Evolutionary conservation across 108 stramenopile genomes (phyloP).

Genomic region (Fistulifera pelliculosa): DNA sequence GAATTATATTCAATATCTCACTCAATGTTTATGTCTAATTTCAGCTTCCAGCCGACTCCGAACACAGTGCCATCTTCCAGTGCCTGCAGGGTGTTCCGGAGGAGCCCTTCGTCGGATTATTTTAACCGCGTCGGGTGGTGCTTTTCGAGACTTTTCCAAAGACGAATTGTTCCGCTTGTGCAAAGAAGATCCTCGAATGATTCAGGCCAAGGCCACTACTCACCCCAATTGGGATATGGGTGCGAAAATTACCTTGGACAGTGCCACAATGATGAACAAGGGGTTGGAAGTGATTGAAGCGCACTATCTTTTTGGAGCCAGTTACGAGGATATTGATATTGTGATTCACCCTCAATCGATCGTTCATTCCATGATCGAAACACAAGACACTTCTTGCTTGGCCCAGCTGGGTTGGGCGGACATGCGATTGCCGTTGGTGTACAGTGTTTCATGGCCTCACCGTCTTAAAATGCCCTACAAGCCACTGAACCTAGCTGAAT

Average conservation of each 20-base stretch:
- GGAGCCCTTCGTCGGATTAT: slow-evolving; percentile 86
- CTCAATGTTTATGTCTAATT: neutral
- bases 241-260: slow-evolving; percentile 93
- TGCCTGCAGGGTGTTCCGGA: slow-evolving; percentile 92
- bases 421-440: slow-evolving; percentile 94
- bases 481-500: slow-evolving; percentile 76
- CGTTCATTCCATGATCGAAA: slow-evolving; percentile 94
- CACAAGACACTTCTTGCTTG: slow-evolving; percentile 92
- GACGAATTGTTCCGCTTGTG: slow-evolving; percentile 86
- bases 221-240: slow-evolving; percentile 97
- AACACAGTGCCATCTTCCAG: slow-evolving; percentile 96
- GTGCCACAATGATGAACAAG: slow-evolving; percentile 99
- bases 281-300: slow-evolving; percentile 96
- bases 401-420: slow-evolving; percentile 96
- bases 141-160: slow-evolving; percentile 90
- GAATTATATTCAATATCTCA: no score
- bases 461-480: slow-evolving; percentile 89
- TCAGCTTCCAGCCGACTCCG: slow-evolving; percentile 85
- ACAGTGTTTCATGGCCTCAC: slow-evolving; percentile 94
- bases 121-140: slow-evolving; percentile 92
- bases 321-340: slow-evolving; percentile 96
- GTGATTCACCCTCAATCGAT: slow-evolving; percentile 97
- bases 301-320: slow-evolving; percentile 94
- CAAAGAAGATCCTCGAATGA: slow-evolving; percentile 62
- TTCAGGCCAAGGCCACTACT: slow-evolving; percentile 91